Evolutionary conservation across 306 rosid genomes (phyloP).

Genomic region (Sicyos baderoa): DNA sequence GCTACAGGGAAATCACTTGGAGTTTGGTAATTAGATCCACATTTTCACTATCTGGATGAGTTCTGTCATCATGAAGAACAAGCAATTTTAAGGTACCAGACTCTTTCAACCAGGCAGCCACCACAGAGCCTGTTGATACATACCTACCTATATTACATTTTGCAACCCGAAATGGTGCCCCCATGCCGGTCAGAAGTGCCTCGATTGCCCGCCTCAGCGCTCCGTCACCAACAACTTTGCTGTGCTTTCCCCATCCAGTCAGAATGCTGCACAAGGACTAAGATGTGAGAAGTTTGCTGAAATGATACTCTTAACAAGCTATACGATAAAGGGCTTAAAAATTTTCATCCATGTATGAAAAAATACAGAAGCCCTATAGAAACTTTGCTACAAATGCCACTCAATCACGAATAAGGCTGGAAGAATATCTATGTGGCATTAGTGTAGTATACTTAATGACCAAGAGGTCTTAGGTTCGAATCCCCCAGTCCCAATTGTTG

Average conservation of each 20-base stretch:
- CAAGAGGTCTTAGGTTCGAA: too few relatives aligned
- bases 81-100: constrained; percentile 53
- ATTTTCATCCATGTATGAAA: too few relatives aligned
- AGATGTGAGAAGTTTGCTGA: constrained; percentile 1
- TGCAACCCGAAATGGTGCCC: constrained; percentile 68
- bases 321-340: too few relatives aligned
- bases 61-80: constrained; percentile 54
- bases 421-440: too few relatives aligned
- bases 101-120: constrained; percentile 66
- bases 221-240: constrained; percentile 80
- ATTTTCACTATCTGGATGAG: constrained; percentile 25
- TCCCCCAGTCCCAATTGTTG: too few relatives aligned
- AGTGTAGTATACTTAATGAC: too few relatives aligned
- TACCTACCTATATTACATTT: constrained; percentile 70
- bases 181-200: constrained; percentile 57
- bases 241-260: constrained; percentile 98
- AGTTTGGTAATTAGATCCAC: constrained; percentile 29
- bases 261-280: constrained; percentile 47
- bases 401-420: background rate
- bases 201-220: constrained; percentile 56
- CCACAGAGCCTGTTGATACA: constrained; percentile 48
- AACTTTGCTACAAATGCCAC: background rate
- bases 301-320: too few relatives aligned
- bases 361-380: too few relatives aligned
- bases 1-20: constrained; percentile 37